Base-by-base conservation (phyloP, 441 rosid genomes). In the Dalechampia spathulata region DNA sequence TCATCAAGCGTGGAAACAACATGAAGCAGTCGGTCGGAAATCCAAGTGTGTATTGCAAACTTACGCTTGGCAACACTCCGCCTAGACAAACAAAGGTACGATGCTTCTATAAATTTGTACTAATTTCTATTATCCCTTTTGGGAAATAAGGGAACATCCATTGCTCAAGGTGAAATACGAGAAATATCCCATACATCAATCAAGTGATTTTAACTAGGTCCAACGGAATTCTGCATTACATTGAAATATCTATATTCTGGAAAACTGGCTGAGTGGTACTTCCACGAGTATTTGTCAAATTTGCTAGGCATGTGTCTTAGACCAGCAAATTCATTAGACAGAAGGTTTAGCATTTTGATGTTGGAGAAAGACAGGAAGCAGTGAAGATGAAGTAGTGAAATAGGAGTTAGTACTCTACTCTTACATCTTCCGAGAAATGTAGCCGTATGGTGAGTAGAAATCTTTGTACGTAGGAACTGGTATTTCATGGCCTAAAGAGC, bases 21-120 rank as follows among this genome's bases (percentile, higher is more conserved):
- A 95, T 95, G 98, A 95, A 95, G 72, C 99, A 95, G 69, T 95
- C 99, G 0, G 98, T 91, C 7, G 99, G 99, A 46, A 95, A 91
- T 61, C 97, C 99, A 10, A 86, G 97, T 20, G 97, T 86, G 34
- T 95, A 21, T 60, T 95, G 99, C 74, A 95, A 95, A 76, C 83
- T 95, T 51, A 88, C 97, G 1, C 90, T 95, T 15, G 96, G 98
- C 42, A 95, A 79, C 72, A 83, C 77, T 49, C 91, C 97, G 6
- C 95, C 96, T 5, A 77, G 79, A 75, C 97, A 85, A 75, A 91
- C 99, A 48, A 79, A 85, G 86, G 99, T 86, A 62, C 57, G 52
- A 47, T n/a, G 25, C 61, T 41, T 70, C 56, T 11, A 23, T 40
- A n/a, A 26, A 15, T 25, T 57, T 16, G 27, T 57, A 36, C 50